Percentiles rank a stretch among this genome's conserved stretches.
Evolutionary conservation across 768 basidiomycete species (phyloP).

Genomic region (Psilocybe azurescens): DNA sequence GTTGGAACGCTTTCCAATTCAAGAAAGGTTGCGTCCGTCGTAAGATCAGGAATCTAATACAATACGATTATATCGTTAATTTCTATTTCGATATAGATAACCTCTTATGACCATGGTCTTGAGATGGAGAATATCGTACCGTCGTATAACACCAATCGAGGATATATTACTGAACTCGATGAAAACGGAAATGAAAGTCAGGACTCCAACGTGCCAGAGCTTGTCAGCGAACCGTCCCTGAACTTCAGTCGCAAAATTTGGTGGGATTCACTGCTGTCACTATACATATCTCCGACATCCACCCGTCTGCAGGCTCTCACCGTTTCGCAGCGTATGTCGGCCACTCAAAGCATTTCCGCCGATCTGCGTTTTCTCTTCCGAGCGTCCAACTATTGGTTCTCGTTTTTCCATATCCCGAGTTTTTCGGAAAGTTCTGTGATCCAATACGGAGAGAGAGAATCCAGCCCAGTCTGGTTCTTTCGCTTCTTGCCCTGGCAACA

Average conservation of each 20-base stretch:
- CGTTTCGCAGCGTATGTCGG: slow-evolving; percentile 48
- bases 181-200: slow-evolving; percentile 31
- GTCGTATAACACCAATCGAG: slow-evolving; percentile 18
- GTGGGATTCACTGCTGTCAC: slow-evolving; percentile 74
- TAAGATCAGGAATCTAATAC: slow-evolving; percentile 16
- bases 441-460: slow-evolving; percentile 55
- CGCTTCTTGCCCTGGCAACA: slow-evolving; percentile 66
- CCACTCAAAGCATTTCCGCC: slow-evolving; percentile 48
- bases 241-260: slow-evolving; percentile 74
- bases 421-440: slow-evolving; percentile 68
- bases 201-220: slow-evolving; percentile 29
- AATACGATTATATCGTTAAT: slow-evolving; percentile 4
- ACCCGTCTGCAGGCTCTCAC: slow-evolving; percentile 38
- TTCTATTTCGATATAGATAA: slow-evolving; percentile 20
- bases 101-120: slow-evolving; percentile 21
- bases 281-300: slow-evolving; percentile 52
- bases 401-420: slow-evolving; percentile 72
- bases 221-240: slow-evolving; percentile 64
- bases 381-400: slow-evolving; percentile 72
- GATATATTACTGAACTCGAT: slow-evolving; percentile 35
- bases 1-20: slow-evolving; percentile 20
- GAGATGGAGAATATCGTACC: slow-evolving; percentile 26
- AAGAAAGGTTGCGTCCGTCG: slow-evolving; percentile 23
- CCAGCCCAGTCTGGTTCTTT: slow-evolving; percentile 71
- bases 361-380: slow-evolving; percentile 72